phyloP scores from a whole-genome alignment of 768 basidiomycete genomes.

The Amanita pseudoporphyria region DNA sequence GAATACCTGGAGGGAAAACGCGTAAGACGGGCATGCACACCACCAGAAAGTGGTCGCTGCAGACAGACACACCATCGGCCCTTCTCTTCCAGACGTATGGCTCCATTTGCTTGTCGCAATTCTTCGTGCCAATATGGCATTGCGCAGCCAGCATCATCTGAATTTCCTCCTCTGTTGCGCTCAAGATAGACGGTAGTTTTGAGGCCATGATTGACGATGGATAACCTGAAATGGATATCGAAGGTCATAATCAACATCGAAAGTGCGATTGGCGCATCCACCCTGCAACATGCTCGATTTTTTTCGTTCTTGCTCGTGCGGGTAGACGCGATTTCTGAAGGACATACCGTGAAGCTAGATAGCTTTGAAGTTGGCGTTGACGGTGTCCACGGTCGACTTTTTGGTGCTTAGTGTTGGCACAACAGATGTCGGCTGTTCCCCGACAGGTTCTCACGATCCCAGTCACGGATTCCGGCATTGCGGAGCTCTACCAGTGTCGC shows the following conservation, averaged over 20 bases:
- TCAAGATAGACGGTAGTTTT: conserved; percentile 90
- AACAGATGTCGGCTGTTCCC: conserved; percentile 22
- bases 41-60: not conserved
- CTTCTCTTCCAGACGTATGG: conserved; percentile 97
- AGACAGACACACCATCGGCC: conserved; percentile 65
- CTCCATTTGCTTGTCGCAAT: conserved; percentile 99
- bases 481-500: too few relatives aligned
- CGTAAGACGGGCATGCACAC: not conserved
- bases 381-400: conserved; percentile 36
- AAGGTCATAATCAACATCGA: conserved; percentile 28
- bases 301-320: conserved; percentile 21
- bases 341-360: conserved; percentile 36
- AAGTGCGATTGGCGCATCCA: conserved; percentile 28
- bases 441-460: conserved; percentile 29
- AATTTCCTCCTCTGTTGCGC: conserved; percentile 96
- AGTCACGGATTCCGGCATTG: too few relatives aligned
- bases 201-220: conserved; percentile 47
- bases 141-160: conserved; percentile 91
- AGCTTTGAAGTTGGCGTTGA: conserved; percentile 32
- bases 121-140: conserved; percentile 96
- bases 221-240: conserved; percentile 21
- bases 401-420: conserved; percentile 21
- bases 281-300: conserved; percentile 24
- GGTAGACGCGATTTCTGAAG: conserved; percentile 10
- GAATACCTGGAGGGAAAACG: conserved; percentile 68